Evolutionary conservation across 2,329 filamentous ascomycete genomes (phyloP).

Genomic region (Tolypocladium tropicale): DNA sequence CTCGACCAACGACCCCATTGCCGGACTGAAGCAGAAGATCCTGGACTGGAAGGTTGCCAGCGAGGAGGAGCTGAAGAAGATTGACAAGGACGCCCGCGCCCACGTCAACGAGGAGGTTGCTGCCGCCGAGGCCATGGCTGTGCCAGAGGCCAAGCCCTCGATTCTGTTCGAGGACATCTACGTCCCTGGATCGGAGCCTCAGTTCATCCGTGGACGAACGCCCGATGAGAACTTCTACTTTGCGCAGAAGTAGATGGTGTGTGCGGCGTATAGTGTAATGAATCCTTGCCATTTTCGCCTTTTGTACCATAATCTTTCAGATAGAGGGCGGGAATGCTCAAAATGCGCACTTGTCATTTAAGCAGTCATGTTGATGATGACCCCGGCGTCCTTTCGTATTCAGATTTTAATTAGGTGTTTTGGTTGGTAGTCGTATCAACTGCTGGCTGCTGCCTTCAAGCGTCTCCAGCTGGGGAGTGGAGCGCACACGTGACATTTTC

Average conservation of each 20-base stretch:
- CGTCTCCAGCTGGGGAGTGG: background rate
- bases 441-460: no score
- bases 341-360: slow-evolving; percentile 11
- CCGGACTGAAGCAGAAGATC: slow-evolving; percentile 95
- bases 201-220: slow-evolving; percentile 78
- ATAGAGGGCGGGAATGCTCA: slow-evolving; percentile 12
- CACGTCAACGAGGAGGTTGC: slow-evolving; percentile 86
- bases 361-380: background rate
- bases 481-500: slow-evolving; percentile 15
- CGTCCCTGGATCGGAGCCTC: slow-evolving; percentile 75
- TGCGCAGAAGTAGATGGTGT: slow-evolving; percentile 37
- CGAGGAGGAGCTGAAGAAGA: slow-evolving; percentile 90
- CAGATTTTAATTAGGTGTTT: no score
- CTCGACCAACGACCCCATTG: slow-evolving; percentile 95
- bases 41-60: slow-evolving; percentile 86
- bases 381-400: background rate
- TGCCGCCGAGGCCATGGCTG: slow-evolving; percentile 76
- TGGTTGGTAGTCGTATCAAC: no score
- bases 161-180: slow-evolving; percentile 97
- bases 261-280: slow-evolving; percentile 15
- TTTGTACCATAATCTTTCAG: slow-evolving; percentile 13
- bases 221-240: slow-evolving; percentile 95
- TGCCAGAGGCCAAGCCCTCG: slow-evolving; percentile 66
- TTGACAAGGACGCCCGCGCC: slow-evolving; percentile 87
- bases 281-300: slow-evolving; percentile 16